Evolutionary conservation across 176 grass and related monocot genomes (phyloP).

Genomic region (Carex myosuroides): DNA sequence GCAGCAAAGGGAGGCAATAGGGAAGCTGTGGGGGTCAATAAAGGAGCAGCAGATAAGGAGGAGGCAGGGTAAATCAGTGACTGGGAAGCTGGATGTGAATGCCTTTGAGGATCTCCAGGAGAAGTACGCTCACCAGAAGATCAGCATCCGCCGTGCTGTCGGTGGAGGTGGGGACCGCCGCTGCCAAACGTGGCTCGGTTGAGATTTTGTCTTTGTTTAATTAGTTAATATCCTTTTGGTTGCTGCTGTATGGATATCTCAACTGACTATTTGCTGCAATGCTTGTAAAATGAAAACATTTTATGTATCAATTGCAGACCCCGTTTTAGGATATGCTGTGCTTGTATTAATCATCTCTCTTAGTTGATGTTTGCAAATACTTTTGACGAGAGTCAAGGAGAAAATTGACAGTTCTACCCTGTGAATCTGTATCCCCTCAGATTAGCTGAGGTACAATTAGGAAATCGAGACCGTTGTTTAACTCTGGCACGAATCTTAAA

Average conservation of each 20-base stretch:
- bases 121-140: conserved; percentile 80
- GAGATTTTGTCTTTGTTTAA: not conserved
- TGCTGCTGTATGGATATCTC: not conserved
- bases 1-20: conserved; percentile 51
- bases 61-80: conserved; percentile 84
- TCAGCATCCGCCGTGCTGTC: conserved; percentile 67
- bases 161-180: conserved; percentile 64
- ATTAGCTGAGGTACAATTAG: too few species aligned
- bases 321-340: not conserved
- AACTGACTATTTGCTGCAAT: not conserved
- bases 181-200: conserved; percentile 62
- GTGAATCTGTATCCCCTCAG: too few species aligned
- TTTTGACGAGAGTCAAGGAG: too few species aligned
- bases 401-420: not conserved
- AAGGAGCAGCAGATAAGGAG: conserved; percentile 77
- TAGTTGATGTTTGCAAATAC: not conserved
- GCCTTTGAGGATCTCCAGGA: conserved; percentile 80
- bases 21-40: conserved; percentile 83
- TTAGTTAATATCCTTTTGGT: not conserved
- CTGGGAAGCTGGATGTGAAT: conserved; percentile 81
- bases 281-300: not conserved
- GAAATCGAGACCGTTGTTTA: too few species aligned
- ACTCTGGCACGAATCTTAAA: too few species aligned
- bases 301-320: not conserved
- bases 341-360: not conserved